Evolutionary conservation across 305 asterid genomes (phyloP), one percentile per base, ranked within the genome.

Genomic region (Rubia occidens): DNA sequence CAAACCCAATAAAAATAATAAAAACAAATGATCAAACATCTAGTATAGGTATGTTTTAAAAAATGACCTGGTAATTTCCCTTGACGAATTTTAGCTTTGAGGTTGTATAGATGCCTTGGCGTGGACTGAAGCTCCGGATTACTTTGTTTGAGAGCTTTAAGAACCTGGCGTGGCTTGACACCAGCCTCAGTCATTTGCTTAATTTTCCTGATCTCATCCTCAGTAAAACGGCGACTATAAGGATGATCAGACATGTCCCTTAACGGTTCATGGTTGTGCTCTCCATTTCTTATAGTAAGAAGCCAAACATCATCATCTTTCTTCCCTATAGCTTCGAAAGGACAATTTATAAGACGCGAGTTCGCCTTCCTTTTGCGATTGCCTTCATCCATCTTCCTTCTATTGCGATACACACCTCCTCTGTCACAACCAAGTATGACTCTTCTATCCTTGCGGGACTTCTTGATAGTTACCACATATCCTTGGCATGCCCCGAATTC

Each of bases 361-460:
- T 60, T 73, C 10, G 76, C 78, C 74, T 82, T 80, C 75, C 83
- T 74, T 70, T 80, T 82, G 73, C 82, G 84, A 75, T 77, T 82
- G 73, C 71, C 73, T 67, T 82, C 86, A 37, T 82, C 84, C 70
- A 67, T 72, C 68, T 47, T 80, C 68, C 84, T 81, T 73, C 83
- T 71, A 67, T 74, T 80, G n/a, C 84, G 78, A 63, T 76, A 82
- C 37, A 75, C 76, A 58, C 86, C 86, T 54, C 86, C 84, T 69
- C 86, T 78, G 68, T 82, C 86, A 80, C 86, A 82, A 64, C 86
- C 86, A 74, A 82, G 84, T 45, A 82, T 76, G 63, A 82, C 86
- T 78, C 84, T 80, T 66, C 84, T 80, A 66, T 82, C 84, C 75
- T 66, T 82, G 74, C 80, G 76, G 26, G 86, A 82, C 74, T 82